Evolutionary conservation across 1,139 yeast species (phyloP), one percentile per base, ranked within the genome.

Genomic region (Spathaspora sp.): DNA sequence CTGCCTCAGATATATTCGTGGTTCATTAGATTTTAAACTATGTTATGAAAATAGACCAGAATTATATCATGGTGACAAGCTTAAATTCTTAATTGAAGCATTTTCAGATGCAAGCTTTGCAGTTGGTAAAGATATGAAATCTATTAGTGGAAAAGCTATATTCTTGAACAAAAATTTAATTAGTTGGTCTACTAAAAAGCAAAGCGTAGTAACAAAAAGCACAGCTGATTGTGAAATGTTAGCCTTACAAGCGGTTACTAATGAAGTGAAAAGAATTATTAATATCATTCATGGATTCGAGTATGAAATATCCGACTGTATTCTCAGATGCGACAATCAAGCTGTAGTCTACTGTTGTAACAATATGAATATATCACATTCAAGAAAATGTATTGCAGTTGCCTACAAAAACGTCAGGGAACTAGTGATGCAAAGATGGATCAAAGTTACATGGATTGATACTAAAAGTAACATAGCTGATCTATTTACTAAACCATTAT

Each of bases 91-190:
- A n/a, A 13, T 39, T 27, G n/a, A 39, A 15, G 13, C 31, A 27
- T 39, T 15, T 26, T 26, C 34, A 6, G 41, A 39, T 17, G 40
- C 40, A 4, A 39, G 41, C 26, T 39, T 15, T 26, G 31, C 31
- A 13, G 20, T 18, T 10, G 20, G 8, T 10, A 23, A 9, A 3
- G 16, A 38, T 6, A 24, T 10, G 13, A 20, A 18, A 18, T 24
- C 44, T 4, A 34, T 41, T 4, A 36, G 25, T 24, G 47, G 47
- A 2, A 11, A 17, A 2, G 29, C 23, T 9, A 38, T 44, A 16
- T 44, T 23, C 27, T 6, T 44, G 13, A 41, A 44, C n/a, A 42
- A 36, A 7, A 41, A 42, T 25, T 17, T 44, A 15, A 15, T 41
- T 10, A 2, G 4, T 1, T 44, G 44, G 47, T 23, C 25, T 2